Percentiles rank a stretch among this genome's conserved stretches.
phyloP scores from a whole-genome alignment of 306 rosid species.

The Medicago lupulina region DNA sequence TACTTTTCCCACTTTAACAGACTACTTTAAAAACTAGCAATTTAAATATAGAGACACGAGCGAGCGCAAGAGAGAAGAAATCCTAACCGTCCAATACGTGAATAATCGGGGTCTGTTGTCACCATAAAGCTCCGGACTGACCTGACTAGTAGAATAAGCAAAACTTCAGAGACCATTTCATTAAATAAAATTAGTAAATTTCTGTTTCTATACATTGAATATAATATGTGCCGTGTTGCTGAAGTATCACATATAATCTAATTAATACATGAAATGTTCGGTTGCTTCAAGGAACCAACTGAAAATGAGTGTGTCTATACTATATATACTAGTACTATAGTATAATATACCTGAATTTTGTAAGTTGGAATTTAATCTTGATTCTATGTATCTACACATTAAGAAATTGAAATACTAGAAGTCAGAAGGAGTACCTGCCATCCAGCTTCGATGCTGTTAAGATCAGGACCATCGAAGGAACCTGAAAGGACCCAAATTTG shows the following conservation, averaged over 20 bases:
- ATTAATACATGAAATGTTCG: constrained; percentile 5
- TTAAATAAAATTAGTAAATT: not conserved
- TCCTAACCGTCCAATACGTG: constrained; percentile 94
- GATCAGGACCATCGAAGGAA: constrained; percentile 93
- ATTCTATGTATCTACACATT: not conserved
- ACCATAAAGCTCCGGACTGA: constrained; percentile 99
- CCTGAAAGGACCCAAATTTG: constrained; percentile 95
- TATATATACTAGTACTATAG: not conserved
- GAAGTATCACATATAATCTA: constrained; percentile 6
- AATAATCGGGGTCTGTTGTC: constrained; percentile 93
- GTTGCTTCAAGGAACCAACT: constrained; percentile 27
- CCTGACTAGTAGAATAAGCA: constrained; percentile 96
- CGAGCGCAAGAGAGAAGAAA: not conserved
- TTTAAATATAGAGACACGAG: not conserved
- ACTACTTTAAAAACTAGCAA: not conserved
- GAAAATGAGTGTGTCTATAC: constrained; percentile 1
- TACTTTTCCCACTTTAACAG: too few species aligned
- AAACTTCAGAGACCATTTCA: constrained; percentile 55
- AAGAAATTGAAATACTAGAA: constrained; percentile 7
- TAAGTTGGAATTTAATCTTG: not conserved
- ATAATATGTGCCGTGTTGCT: not conserved
- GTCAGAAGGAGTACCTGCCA: constrained; percentile 84
- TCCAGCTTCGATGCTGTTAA: constrained; percentile 98
- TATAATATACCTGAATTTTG: too few species aligned
- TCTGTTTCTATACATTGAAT: not conserved